Conservation (phyloP, 257 asterid species). For the Ligustrum vulgare region DNA sequence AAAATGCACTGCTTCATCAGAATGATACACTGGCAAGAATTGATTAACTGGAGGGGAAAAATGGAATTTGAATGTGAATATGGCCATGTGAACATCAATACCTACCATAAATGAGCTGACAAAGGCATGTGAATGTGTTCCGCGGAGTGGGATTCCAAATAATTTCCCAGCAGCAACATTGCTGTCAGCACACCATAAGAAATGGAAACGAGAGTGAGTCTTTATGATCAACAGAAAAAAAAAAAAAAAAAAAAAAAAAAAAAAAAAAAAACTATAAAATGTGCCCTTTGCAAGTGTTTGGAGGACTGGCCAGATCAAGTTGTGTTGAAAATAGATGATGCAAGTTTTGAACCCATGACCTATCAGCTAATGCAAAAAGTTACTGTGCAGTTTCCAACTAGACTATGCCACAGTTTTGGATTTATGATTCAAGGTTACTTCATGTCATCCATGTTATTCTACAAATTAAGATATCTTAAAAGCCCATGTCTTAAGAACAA, state of each 20-base stretch:
- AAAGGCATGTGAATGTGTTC: slow-evolving; percentile 99
- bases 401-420: not conserved
- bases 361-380: not conserved
- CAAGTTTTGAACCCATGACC: not conserved
- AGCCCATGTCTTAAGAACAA: not conserved
- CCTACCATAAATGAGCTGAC: slow-evolving; percentile 96
- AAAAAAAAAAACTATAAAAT: too few relatives aligned
- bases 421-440: not conserved
- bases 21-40: not conserved
- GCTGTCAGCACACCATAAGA: slow-evolving; percentile 51
- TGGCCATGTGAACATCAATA: not conserved
- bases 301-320: not conserved
- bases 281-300: not conserved
- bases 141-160: slow-evolving; percentile 98
- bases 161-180: slow-evolving; percentile 98
- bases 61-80: not conserved
- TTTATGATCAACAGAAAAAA: slow-evolving; percentile 16
- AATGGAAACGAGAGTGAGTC: slow-evolving; percentile 19
- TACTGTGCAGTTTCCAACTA: not conserved
- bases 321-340: not conserved
- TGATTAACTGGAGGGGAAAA: not conserved
- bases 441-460: not conserved
- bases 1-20: not conserved
- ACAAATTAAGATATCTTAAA: not conserved
- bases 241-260: too few relatives aligned